Percentiles rank a stretch among this genome's conserved stretches.
phyloP scores from a whole-genome alignment of 2,329 filamentous ascomycete species.

The Botrytis tulipae region DNA sequence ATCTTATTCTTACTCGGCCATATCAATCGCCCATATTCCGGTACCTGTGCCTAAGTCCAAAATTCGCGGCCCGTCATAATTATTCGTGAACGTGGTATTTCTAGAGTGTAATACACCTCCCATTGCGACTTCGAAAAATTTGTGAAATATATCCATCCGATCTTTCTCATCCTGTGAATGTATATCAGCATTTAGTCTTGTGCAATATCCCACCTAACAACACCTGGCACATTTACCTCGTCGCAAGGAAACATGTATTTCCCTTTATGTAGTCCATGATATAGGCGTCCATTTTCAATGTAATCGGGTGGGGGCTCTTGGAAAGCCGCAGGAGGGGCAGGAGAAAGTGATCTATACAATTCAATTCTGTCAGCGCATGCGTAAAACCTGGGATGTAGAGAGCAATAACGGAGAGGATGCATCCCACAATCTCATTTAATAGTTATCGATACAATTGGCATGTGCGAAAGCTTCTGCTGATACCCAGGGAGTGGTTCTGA shows the following conservation, averaged over 20 bases:
- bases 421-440: background rate
- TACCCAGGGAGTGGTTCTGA: background rate
- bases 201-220: background rate
- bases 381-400: background rate
- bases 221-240: conserved; percentile 51
- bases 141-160: conserved; percentile 79
- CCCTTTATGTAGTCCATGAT: conserved; percentile 64
- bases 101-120: conserved; percentile 47
- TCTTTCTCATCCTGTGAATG: conserved; percentile 63
- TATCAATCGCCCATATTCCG: conserved; percentile 87
- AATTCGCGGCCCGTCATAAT: conserved; percentile 43
- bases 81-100: conserved; percentile 34
- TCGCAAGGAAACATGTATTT: conserved; percentile 79
- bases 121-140: conserved; percentile 67
- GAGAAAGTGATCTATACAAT: conserved; percentile 25
- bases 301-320: conserved; percentile 43
- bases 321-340: conserved; percentile 13
- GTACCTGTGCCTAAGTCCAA: conserved; percentile 79
- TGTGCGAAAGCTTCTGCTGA: conserved; percentile 3
- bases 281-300: conserved; percentile 65
- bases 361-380: conserved; percentile 23
- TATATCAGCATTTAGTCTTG: conserved; percentile 22
- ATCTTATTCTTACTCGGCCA: conserved; percentile 63
- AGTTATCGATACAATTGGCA: background rate
- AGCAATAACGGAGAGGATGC: background rate